phyloP scores from a whole-genome alignment of 208 protist species.

The Tetramitus jugosus region DNA sequence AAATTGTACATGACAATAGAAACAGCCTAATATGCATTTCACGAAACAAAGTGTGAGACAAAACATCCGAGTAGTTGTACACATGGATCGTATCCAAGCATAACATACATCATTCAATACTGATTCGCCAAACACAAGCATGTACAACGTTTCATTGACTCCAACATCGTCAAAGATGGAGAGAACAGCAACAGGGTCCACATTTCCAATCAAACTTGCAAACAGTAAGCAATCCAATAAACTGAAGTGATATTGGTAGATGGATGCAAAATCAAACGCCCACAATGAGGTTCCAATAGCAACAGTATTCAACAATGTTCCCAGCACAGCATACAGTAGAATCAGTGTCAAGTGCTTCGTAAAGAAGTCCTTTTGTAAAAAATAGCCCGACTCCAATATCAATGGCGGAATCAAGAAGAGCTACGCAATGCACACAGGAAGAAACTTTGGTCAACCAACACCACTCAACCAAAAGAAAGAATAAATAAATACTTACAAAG shows the following conservation, averaged over 20 bases:
- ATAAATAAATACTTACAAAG: no score
- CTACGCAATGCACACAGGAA: constrained; percentile 49
- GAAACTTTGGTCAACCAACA: no score
- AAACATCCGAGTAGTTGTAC: no score
- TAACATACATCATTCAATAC: constrained; percentile 53
- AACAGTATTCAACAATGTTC: constrained; percentile 45
- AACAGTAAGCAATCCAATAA: constrained; percentile 45
- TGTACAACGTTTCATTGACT: constrained; percentile 36
- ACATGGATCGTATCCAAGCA: no score
- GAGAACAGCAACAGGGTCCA: constrained; percentile 64
- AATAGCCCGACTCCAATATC: constrained; percentile 56
- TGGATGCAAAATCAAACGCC: constrained; percentile 18
- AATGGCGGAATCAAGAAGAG: constrained; percentile 54
- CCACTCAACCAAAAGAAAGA: no score
- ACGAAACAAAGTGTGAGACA: no score
- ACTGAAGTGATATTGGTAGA: no score
- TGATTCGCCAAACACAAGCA: constrained; percentile 38
- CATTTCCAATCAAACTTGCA: constrained; percentile 51
- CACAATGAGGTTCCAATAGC: constrained; percentile 24
- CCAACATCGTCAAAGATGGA: constrained; percentile 50
- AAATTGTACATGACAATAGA: no score
- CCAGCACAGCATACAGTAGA: constrained; percentile 46
- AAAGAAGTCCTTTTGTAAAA: constrained; percentile 34
- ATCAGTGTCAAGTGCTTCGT: constrained; percentile 47
- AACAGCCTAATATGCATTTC: constrained; percentile 26